Evolutionary conservation across 331 rosid genomes (phyloP).

Genomic region (Spiraea crenata): DNA sequence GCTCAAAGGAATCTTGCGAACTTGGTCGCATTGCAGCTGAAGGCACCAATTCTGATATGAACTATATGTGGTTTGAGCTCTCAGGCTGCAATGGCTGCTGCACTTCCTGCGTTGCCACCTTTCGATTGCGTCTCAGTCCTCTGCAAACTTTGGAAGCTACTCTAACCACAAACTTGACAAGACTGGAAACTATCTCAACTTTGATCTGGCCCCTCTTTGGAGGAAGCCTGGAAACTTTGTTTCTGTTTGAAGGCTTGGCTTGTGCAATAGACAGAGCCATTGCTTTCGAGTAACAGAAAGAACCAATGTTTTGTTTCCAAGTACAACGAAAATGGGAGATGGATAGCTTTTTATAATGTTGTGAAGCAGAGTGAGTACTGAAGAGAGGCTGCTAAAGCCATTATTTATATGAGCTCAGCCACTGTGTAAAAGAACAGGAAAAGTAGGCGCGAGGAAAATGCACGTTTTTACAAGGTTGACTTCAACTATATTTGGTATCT

Average conservation of each 20-base stretch:
- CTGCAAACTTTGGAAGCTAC: conserved; percentile 31
- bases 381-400: background rate
- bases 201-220: conserved; percentile 71
- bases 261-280: conserved; percentile 29
- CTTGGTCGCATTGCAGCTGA: background rate
- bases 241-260: conserved; percentile 11
- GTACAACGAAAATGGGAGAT: background rate
- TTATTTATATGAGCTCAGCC: background rate
- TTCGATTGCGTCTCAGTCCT: conserved; percentile 30
- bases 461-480: background rate
- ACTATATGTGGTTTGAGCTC: conserved; percentile 5
- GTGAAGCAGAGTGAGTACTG: background rate
- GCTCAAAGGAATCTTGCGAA: too few species aligned
- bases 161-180: conserved; percentile 28
- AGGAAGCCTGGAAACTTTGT: conserved; percentile 34
- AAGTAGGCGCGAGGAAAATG: background rate
- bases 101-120: conserved; percentile 34
- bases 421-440: background rate
- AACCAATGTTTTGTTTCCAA: conserved; percentile 5
- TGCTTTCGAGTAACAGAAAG: conserved; percentile 13
- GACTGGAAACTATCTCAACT: conserved; percentile 32
- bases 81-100: conserved; percentile 16
- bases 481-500: background rate
- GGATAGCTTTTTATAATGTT: conserved; percentile 1
- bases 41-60: conserved; percentile 15